Evolutionary conservation across 169 alveolate genomes (phyloP).

Genomic region (Cryptosporidium bovis): DNA sequence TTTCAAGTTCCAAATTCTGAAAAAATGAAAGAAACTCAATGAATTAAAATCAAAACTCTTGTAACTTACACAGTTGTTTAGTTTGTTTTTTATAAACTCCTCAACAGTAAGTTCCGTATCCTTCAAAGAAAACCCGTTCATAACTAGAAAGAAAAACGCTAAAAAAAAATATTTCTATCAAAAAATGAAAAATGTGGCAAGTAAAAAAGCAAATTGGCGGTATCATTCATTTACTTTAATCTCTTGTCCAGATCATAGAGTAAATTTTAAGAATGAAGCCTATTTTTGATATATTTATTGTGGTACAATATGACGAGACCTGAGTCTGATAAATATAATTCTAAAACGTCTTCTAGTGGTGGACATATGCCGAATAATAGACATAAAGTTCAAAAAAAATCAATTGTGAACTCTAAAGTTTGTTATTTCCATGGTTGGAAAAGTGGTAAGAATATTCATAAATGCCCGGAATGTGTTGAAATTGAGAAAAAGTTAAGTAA

Average conservation of each 20-base stretch:
- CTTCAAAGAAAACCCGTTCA: no score
- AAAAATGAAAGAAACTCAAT: not conserved
- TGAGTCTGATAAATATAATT: no score
- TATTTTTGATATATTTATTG: no score
- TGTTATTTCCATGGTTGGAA: slow-evolving; percentile 73
- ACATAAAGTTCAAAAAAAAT: slow-evolving; percentile 4
- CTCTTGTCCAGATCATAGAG: no score
- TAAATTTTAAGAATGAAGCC: no score
- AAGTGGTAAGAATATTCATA: slow-evolving; percentile 50
- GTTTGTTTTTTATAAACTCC: slow-evolving; percentile 31
- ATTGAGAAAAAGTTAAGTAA: slow-evolving; percentile 34
- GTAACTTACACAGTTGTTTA: slow-evolving; percentile 41
- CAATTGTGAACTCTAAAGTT: not conserved
- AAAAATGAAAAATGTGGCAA: not conserved
- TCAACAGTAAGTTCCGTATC: slow-evolving; percentile 48
- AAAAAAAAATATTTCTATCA: slow-evolving; percentile 3
- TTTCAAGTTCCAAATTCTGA: slow-evolving; percentile 31
- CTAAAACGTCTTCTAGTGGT: no score
- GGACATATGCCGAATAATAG: no score
- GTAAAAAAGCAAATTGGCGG: slow-evolving; percentile 2
- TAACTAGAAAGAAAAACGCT: no score
- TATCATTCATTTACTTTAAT: no score
- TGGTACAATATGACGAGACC: no score
- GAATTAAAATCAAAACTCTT: not conserved
- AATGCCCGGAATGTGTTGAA: slow-evolving; percentile 70